phyloP scores from a whole-genome alignment of 2,329 filamentous ascomycete species.

The Talaromyces atroroseus region DNA sequence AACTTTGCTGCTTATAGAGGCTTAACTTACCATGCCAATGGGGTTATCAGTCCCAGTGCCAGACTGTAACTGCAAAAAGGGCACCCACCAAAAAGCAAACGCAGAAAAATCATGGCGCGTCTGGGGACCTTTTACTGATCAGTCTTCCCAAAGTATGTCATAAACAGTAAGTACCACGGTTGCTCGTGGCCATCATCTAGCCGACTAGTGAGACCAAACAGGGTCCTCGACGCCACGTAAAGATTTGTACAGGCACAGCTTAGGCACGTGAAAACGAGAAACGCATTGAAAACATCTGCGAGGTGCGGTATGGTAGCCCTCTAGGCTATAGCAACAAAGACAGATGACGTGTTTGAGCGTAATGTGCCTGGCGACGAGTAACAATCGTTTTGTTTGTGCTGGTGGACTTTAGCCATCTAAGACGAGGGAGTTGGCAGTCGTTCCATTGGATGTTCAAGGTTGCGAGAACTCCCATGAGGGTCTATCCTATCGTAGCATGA shows the following conservation, averaged over 20 bases:
- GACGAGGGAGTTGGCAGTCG: constrained; percentile 18
- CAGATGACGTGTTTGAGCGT: constrained; percentile 14
- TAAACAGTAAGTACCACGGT: constrained; percentile 15
- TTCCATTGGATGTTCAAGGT: constrained; percentile 23
- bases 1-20: not conserved
- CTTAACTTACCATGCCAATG: constrained; percentile 14
- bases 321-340: constrained; percentile 22
- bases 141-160: constrained; percentile 24
- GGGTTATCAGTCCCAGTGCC: constrained; percentile 12
- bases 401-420: constrained; percentile 16
- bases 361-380: not conserved
- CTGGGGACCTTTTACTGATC: constrained; percentile 29
- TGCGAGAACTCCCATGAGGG: constrained; percentile 21
- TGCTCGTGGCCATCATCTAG: constrained; percentile 15
- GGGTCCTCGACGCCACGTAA: constrained; percentile 30
- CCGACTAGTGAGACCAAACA: constrained; percentile 26
- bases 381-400: not conserved
- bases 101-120: constrained; percentile 37
- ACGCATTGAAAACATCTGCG: constrained; percentile 22
- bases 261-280: constrained; percentile 26
- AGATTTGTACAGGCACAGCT: constrained; percentile 30
- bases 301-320: constrained; percentile 19
- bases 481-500: constrained; percentile 23
- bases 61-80: constrained; percentile 33
- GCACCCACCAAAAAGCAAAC: constrained; percentile 38